phyloP scores from a whole-genome alignment of 495 filamentous ascomycete genomes.

The Xanthoparmelia taractica region DNA sequence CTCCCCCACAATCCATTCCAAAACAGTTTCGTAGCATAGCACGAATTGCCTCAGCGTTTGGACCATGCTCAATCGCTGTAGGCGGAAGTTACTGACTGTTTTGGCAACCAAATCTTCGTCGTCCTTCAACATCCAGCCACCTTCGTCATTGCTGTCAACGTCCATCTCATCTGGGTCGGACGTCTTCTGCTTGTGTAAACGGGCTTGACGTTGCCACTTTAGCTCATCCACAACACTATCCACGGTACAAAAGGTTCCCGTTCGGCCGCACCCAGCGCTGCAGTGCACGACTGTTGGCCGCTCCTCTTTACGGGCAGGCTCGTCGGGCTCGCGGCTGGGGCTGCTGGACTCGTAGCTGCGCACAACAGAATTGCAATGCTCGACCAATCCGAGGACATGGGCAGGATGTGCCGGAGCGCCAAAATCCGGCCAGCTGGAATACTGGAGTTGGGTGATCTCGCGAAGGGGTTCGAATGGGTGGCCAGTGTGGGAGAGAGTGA shows the following conservation, averaged over 20 bases:
- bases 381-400: slow-evolving; percentile 78
- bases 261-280: slow-evolving; percentile 89
- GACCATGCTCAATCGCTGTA: slow-evolving; percentile 90
- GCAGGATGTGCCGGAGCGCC: slow-evolving; percentile 82
- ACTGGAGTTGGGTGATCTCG: slow-evolving; percentile 92
- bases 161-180: slow-evolving; percentile 36
- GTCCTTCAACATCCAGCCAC: slow-evolving; percentile 47
- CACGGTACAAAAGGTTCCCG: slow-evolving; percentile 92
- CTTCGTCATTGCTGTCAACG: slow-evolving; percentile 41
- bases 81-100: slow-evolving; percentile 82
- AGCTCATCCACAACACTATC: slow-evolving; percentile 92
- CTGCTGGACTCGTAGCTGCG: slow-evolving; percentile 30
- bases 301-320: slow-evolving; percentile 48
- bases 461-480: slow-evolving; percentile 80
- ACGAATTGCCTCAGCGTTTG: slow-evolving; percentile 92
- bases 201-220: slow-evolving; percentile 56
- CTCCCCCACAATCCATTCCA: slow-evolving; percentile 72
- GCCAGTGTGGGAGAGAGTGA: slow-evolving; percentile 67
- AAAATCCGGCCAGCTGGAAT: slow-evolving; percentile 92
- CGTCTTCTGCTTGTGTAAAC: slow-evolving; percentile 22
- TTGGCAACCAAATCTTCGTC: slow-evolving; percentile 69
- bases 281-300: slow-evolving; percentile 88
- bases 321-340: slow-evolving; percentile 29
- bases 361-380: slow-evolving; percentile 62
- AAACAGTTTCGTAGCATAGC: slow-evolving; percentile 88